Evolutionary conservation across 2,329 filamentous ascomycete genomes (phyloP).

Genomic region (Aspergillus flavus): DNA sequence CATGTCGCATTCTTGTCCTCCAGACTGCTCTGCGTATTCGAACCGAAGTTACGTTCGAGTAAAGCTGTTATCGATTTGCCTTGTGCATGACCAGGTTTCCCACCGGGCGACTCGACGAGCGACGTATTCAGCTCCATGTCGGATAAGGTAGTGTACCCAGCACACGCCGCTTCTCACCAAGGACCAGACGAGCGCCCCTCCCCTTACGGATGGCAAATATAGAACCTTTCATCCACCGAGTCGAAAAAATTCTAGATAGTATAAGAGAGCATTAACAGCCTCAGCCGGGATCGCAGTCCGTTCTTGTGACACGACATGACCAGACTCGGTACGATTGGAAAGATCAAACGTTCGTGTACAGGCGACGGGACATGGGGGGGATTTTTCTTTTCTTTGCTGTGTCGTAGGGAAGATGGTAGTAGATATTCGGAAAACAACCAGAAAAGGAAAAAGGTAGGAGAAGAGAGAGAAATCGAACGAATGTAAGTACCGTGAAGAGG

Average conservation of each 20-base stretch:
- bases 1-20: slow-evolving; percentile 26
- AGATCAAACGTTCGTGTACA: slow-evolving; percentile 11
- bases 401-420: slow-evolving; percentile 4
- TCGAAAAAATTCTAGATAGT: slow-evolving; percentile 12
- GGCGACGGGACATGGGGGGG: slow-evolving; percentile 2
- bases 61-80: slow-evolving; percentile 8
- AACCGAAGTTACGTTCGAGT: slow-evolving; percentile 18
- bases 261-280: slow-evolving; percentile 25
- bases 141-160: slow-evolving; percentile 1
- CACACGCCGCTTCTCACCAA: neutral
- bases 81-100: slow-evolving; percentile 18
- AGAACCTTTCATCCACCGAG: slow-evolving; percentile 6
- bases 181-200: neutral
- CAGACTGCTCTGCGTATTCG: slow-evolving; percentile 17
- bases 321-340: slow-evolving; percentile 17
- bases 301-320: slow-evolving; percentile 35
- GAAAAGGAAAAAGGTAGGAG: slow-evolving; percentile 10
- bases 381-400: slow-evolving; percentile 1
- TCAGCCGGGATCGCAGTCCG: slow-evolving; percentile 28
- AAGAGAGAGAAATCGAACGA: slow-evolving; percentile 10
- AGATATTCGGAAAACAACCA: slow-evolving; percentile 1
- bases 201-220: slow-evolving; percentile 10
- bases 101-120: slow-evolving; percentile 6
- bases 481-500: slow-evolving; percentile 7
- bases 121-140: slow-evolving; percentile 16